Conservation (phyloP, 2,329 filamentous ascomycete genomes). For the Onygena corvina region DNA sequence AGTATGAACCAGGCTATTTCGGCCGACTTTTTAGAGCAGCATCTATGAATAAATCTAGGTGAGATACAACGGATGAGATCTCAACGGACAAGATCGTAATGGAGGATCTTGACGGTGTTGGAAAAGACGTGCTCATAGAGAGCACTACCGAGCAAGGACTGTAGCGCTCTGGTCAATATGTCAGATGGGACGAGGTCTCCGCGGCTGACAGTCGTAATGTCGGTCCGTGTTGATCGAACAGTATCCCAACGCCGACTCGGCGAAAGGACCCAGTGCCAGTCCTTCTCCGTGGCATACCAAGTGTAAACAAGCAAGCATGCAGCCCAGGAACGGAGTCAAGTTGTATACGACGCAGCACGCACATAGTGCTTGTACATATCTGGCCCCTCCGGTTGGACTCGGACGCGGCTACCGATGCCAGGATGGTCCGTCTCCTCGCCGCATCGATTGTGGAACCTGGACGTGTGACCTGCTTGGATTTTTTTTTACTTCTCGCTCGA, state of each 20-base stretch:
- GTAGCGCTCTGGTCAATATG: too few relatives aligned
- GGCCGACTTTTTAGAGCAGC: too few relatives aligned
- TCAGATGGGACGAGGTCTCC: background rate
- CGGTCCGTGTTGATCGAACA: too few relatives aligned
- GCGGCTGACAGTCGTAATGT: background rate
- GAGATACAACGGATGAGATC: too few relatives aligned
- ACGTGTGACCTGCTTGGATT: background rate
- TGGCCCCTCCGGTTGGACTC: conserved; percentile 3
- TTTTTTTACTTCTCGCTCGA: background rate
- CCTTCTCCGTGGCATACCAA: background rate
- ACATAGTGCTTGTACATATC: too few relatives aligned
- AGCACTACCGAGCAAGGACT: too few relatives aligned
- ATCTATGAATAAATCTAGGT: too few relatives aligned
- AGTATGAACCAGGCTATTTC: background rate
- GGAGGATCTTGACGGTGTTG: too few relatives aligned
- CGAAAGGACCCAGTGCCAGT: background rate
- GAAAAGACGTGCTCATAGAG: too few relatives aligned
- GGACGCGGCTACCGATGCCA: conserved; percentile 5
- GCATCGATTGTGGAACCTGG: background rate
- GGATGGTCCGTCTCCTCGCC: background rate
- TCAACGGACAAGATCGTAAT: too few relatives aligned
- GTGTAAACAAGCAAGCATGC: background rate
- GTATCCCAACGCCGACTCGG: conserved; percentile 5
- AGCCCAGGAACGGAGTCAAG: too few relatives aligned
- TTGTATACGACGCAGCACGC: too few relatives aligned